Base-by-base conservation (phyloP, 2,329 filamentous ascomycete genomes). In the Calycina herbarum region DNA sequence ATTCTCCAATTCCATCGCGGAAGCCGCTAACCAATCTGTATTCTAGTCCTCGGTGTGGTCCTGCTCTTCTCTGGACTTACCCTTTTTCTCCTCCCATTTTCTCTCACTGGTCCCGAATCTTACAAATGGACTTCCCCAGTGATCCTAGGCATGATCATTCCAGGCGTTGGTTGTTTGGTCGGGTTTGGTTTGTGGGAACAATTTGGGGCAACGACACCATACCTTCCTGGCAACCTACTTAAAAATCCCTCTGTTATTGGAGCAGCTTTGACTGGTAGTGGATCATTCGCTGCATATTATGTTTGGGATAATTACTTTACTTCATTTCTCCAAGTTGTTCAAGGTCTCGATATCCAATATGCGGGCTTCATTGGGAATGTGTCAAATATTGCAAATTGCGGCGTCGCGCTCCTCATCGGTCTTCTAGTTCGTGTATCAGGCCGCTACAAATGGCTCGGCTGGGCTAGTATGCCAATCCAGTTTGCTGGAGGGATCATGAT, bases 51-150 rank as follows among this genome's bases (percentile, higher is more conserved):
- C 20, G 89, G 89, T 17, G 79, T 89, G 29, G 64, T 90, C n/a
- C 78, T 91, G 2, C 81, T 90, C 66, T 82, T 84, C 8, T 79
- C 78, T 1, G 89, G 87, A 1, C 83, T 90, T 70, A 81, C 84
- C 0, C 77, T 91, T 13, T 86, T 93, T 73, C 79, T 93, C n/a
- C 82, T 93, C 7, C 88, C 90, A 0, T 87, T 93, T 74, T 88
- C 81, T n/a, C 80, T 93, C 24, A 79, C 78, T 59, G 76, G 77
- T 1, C 73, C 71, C 62, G 70, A 73, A 61, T 40, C 51, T 1
- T 66, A 74, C 29, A 69, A 69, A 1, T 75, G 70, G 66, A 17
- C 51, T 20, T 57, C 72, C 1, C 62, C 59, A 1, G 70, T 70
- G 58, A 59, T 79, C 77, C 7, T 85, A 81, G 87, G 78, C 35